Base-by-base conservation (phyloP, 148 eudicot genomes). In the Rhododendron williamsianum region DNA sequence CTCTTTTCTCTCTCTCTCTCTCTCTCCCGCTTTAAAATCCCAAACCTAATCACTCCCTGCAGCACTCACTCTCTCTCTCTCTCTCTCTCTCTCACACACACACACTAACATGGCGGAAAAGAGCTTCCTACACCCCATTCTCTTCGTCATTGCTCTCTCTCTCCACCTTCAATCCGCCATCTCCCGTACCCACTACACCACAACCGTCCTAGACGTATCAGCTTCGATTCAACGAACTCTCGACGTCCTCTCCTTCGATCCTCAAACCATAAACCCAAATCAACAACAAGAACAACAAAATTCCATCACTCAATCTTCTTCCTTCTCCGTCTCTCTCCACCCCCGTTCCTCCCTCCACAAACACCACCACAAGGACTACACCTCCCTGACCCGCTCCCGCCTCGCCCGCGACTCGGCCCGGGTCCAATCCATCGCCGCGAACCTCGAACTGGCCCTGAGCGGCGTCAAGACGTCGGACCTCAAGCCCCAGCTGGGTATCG, bases 331-430 rank as follows among this genome's bases (percentile, higher is more conserved):
- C n/a, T 60, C 90, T 21, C 85, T 95, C 81, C 93, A 91, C 82
- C 89, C 98, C 0, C 94, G 95, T 25, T 71, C 88, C 30, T 87
- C 94, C 0, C 73, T 95, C 72, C 78, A 85, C 82, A 76, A 88
- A 8, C 77, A 88, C 33, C 80, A 35, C 30, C 82, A 88, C 85
- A 51, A 72, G 0, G 88, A 91, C 89, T 96, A 96, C 87, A 65
- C 87, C 0, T 58, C 89, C 2, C 89, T 96, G 9, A 94, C 95
- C 0, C 86, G 81, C 33, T 84, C 93, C 18, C 91, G 99, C 4
- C 92, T 96, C 67, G 91, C 90, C 4, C 96, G 98, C 13, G 99
- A 96, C 92, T 38, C 91, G 0, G 86, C 88, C 80, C 92, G 94
- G 4, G 92, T 92, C 48, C 45, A 85, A 54, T 90, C 93, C 0